Evolutionary conservation across 2,329 filamentous ascomycete species (phyloP).

Genomic region (Pezicula rhizophila): DNA sequence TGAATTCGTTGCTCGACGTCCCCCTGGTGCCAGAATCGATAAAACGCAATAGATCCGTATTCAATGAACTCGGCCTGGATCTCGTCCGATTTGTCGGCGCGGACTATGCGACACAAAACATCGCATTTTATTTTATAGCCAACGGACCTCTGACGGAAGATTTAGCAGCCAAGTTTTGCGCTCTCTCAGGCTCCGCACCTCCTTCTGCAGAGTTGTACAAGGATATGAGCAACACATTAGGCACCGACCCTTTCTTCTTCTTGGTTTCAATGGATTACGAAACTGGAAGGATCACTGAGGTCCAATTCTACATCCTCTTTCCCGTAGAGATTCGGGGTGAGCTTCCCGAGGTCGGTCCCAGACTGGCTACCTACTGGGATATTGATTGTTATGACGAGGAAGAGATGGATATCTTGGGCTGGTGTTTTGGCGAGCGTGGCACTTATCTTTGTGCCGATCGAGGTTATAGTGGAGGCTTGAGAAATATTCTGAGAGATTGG

Average conservation of each 20-base stretch:
- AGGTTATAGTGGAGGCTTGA: not conserved
- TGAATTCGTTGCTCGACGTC: not conserved
- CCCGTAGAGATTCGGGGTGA: constrained; percentile 1
- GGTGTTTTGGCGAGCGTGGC: not conserved
- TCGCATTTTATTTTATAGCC: constrained; percentile 3
- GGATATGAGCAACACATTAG: constrained; percentile 1
- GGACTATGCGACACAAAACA: not conserved
- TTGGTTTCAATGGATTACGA: not conserved
- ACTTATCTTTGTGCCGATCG: not conserved
- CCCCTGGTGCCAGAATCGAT: not conserved
- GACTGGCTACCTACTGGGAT: constrained; percentile 1
- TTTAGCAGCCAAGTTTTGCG: not conserved
- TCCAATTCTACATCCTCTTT: constrained; percentile 2
- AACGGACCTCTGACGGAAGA: not conserved
- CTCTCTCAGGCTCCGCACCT: not conserved
- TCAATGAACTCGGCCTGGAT: not conserved
- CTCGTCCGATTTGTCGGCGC: not conserved
- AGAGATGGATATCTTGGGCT: constrained; percentile 3
- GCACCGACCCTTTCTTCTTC: not conserved
- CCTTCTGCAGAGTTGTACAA: not conserved
- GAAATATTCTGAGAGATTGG: not conserved
- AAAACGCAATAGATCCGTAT: not conserved
- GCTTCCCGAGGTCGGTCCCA: constrained; percentile 1
- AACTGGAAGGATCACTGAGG: not conserved
- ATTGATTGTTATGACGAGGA: constrained; percentile 1